Conservation (phyloP, 768 basidiomycete species). For the Zangia roseola region DNA sequence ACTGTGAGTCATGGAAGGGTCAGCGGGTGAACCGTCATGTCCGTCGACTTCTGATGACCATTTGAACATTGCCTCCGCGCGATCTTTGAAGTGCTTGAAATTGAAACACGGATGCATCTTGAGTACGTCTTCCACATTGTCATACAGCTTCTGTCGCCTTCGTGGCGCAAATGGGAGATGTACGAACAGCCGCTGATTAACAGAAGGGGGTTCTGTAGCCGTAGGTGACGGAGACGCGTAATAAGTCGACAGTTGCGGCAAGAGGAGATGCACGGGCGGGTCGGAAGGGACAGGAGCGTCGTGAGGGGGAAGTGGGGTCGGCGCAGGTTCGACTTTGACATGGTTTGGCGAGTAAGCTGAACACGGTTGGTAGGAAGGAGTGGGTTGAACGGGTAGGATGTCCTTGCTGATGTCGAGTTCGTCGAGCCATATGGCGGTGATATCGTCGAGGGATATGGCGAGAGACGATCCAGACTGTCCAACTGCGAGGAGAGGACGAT, state of each 20-base stretch:
- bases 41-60: constrained; percentile 37
- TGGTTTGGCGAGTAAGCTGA: constrained; percentile 12
- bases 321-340: constrained; percentile 38
- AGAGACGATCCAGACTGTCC: constrained; percentile 45
- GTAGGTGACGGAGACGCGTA: constrained; percentile 24
- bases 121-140: constrained; percentile 41
- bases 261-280: constrained; percentile 21
- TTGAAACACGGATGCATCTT: constrained; percentile 51
- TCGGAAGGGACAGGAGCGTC: constrained; percentile 16
- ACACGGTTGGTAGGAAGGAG: constrained; percentile 15
- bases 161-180: constrained; percentile 41
- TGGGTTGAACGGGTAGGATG: constrained; percentile 18
- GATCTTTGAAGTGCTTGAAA: constrained; percentile 44
- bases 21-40: constrained; percentile 9
- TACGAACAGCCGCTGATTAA: constrained; percentile 39
- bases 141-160: constrained; percentile 37
- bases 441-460: constrained; percentile 54
- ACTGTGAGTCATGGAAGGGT: constrained; percentile 30
- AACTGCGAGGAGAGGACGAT: constrained; percentile 38
- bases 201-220: constrained; percentile 25
- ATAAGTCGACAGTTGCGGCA: constrained; percentile 19
- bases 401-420: constrained; percentile 44
- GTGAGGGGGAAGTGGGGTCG: constrained; percentile 25
- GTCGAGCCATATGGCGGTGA: constrained; percentile 59
- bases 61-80: constrained; percentile 43